Conservation (phyloP, 345 rosid species). For the Euphorbia peplus region DNA sequence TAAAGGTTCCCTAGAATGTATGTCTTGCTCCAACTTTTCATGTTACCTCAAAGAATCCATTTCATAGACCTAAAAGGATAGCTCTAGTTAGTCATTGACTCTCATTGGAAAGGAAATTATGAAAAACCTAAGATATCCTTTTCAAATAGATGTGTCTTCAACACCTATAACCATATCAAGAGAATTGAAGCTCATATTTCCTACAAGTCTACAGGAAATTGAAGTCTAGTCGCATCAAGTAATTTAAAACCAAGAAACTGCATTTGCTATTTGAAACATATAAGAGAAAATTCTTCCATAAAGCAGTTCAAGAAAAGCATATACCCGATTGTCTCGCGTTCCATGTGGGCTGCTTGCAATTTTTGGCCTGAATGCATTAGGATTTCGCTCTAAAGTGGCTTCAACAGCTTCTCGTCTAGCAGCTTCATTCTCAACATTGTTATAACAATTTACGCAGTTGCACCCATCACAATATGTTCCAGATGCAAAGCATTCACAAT, state of each 20-base stretch:
- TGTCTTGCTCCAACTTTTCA: background rate
- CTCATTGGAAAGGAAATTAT: background rate
- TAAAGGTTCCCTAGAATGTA: background rate
- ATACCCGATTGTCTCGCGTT: conserved; percentile 66
- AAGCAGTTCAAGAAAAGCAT: conserved; percentile 6
- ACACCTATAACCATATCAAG: background rate
- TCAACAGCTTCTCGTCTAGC: conserved; percentile 91
- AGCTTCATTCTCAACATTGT: conserved; percentile 90
- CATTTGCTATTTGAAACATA: conserved; percentile 2
- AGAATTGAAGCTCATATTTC: background rate
- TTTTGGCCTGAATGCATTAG: conserved; percentile 97
- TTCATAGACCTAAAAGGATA: background rate
- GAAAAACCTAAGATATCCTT: background rate
- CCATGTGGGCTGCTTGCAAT: conserved; percentile 97
- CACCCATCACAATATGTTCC: conserved; percentile 97
- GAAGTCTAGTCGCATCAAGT: background rate
- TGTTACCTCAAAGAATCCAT: background rate
- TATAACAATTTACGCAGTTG: conserved; percentile 89
- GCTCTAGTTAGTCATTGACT: too few species aligned
- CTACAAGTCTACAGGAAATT: background rate
- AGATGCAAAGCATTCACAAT: conserved; percentile 97
- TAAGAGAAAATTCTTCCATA: background rate
- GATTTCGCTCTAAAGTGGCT: conserved; percentile 92
- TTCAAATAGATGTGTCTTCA: background rate
- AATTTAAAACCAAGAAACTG: background rate